phyloP scores from a whole-genome alignment of 352 stramenopile species.

The Elongisporangium prolatum region DNA sequence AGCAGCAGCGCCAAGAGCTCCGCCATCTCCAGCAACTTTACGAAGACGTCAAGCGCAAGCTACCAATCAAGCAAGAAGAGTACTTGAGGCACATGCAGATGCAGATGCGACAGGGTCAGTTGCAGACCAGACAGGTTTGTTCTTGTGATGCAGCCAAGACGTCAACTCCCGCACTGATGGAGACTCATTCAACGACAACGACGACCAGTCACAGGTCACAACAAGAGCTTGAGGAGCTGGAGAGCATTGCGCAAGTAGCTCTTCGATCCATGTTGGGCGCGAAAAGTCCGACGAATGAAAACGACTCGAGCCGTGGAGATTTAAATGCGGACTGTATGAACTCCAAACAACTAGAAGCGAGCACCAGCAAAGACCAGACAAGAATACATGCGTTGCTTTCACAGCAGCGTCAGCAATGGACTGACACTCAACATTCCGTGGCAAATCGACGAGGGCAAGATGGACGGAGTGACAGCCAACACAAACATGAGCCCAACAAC shows the following conservation, averaged over 20 bases:
- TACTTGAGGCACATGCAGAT: not conserved
- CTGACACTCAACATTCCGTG: not conserved
- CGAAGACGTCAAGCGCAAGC: not conserved
- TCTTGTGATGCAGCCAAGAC: not conserved
- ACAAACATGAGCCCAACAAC: not conserved
- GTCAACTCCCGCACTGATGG: too few relatives aligned
- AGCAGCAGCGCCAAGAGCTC: not conserved
- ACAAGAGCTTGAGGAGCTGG: not conserved
- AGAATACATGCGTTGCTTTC: not conserved
- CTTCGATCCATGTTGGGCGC: not conserved
- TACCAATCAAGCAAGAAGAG: not conserved
- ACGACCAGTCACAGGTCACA: not conserved
- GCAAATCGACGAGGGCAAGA: not conserved
- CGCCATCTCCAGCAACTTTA: not conserved
- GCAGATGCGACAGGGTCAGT: not conserved
- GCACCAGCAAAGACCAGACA: not conserved
- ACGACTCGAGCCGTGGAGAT: not conserved
- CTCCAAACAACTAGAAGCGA: not conserved
- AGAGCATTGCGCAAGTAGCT: not conserved
- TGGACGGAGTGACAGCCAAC: not conserved
- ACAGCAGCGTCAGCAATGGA: not conserved
- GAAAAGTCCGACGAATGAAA: not conserved
- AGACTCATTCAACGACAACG: not conserved
- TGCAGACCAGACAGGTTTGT: not conserved
- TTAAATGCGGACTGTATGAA: not conserved